Evolutionary conservation across 1,139 yeast species (phyloP).

Genomic region (Debaryomyces psychrophilus): DNA sequence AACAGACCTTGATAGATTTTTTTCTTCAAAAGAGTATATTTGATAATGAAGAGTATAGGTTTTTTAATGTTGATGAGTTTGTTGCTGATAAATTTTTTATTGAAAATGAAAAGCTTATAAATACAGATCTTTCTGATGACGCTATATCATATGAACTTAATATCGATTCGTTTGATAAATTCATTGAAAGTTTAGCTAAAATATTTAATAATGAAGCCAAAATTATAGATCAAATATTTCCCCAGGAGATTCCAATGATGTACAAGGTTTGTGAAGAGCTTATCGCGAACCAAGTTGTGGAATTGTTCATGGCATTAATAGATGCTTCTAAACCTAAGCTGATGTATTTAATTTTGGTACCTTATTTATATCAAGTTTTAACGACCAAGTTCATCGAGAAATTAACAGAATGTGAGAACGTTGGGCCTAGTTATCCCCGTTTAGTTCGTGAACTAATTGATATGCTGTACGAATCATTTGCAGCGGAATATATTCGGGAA

Average conservation of each 20-base stretch:
- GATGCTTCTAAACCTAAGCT: constrained; percentile 32
- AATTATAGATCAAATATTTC: constrained; percentile 45
- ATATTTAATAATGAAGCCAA: constrained; percentile 41
- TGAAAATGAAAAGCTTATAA: background rate
- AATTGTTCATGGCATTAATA: constrained; percentile 34
- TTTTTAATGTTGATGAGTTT: constrained; percentile 35
- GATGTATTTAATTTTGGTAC: constrained; percentile 34
- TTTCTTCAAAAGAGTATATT: constrained; percentile 49
- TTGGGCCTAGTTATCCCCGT: constrained; percentile 36
- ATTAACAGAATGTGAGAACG: constrained; percentile 34
- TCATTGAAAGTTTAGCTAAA: constrained; percentile 31
- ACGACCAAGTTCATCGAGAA: constrained; percentile 28
- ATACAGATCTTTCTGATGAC: constrained; percentile 12
- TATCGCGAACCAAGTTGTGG: constrained; percentile 44
- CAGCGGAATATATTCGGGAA: constrained; percentile 54
- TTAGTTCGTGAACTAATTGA: constrained; percentile 47
- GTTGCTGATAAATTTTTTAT: constrained; percentile 26
- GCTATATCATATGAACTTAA: constrained; percentile 18
- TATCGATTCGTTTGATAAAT: constrained; percentile 24
- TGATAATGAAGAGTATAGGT: constrained; percentile 38
- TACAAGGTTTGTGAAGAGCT: constrained; percentile 51
- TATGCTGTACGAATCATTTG: constrained; percentile 50
- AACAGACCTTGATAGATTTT: constrained; percentile 50
- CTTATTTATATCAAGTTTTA: constrained; percentile 35
- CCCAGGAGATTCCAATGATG: constrained; percentile 49